Evolutionary conservation across 345 rosid genomes (phyloP), one percentile per base, ranked within the genome.

Genomic region (Laguncularia racemosa): DNA sequence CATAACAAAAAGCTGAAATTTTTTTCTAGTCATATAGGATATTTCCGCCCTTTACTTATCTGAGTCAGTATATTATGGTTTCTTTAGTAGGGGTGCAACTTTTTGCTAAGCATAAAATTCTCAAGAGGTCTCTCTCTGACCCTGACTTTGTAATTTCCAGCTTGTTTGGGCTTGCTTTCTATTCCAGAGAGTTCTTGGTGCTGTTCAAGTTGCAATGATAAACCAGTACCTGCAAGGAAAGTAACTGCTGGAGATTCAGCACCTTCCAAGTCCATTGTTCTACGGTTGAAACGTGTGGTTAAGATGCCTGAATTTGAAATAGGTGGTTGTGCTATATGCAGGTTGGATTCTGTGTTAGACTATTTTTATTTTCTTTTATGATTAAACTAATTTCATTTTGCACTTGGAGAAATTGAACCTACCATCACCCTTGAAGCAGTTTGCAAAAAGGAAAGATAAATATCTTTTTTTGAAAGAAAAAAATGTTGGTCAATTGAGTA

Each of bases 251-350:
- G 67, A 50, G 79, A 73, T 63, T 63, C 74, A 53, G 57, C 70
- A 48, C 60, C 67, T 48, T 53, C 64, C 26, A 83, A 84, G 62
- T 69, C 89, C 38, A 78, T 89, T 56, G 68, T 79, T 54, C 72
- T 87, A 53, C 79, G 86, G 61, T 69, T 77, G 67, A 76, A 78
- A 23, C 82, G 86, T 59, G 89, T 77, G 44, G 92, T 88, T 49
- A 85, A 81, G 68, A 79, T 80, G 16, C 92, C 84, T 64, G 90
- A 84, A 77, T 62, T 66, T 73, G 97, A 87, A 48, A 77, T 81
- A 68, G 99, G 97, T 53, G 97, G 97, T 59, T 95, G 99, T 77
- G 91, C 65, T 63, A 64, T 95, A 63, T 95, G 99, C 84, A 85
- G 99, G 99, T 95, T 73, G 33, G 76, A 63, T 59, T 57, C 50